These are phyloP conservation scores for Solanum hybrid DNA, from an alignment of 305 asterid species.

Conservation along the genomic window DNA sequence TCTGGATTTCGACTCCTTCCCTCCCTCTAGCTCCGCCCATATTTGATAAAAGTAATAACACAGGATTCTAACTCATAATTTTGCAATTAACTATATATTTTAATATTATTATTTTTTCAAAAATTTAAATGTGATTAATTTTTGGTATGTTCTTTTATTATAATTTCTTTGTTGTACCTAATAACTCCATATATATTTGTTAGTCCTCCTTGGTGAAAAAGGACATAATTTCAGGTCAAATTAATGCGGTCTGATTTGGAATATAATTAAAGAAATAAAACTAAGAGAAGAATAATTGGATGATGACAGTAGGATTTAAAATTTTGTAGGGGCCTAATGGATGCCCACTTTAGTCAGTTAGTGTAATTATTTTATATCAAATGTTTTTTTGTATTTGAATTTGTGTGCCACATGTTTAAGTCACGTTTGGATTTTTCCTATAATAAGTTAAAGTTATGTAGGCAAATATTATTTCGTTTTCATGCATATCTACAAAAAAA, in stretches of 20 bases:
- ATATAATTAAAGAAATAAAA: neutral
- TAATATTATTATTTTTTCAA: neutral
- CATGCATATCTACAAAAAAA: neutral
- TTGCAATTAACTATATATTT: neutral
- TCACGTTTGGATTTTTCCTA: neutral
- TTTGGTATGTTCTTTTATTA: neutral
- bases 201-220: neutral
- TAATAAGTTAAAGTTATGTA: neutral
- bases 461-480: neutral
- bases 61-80: neutral
- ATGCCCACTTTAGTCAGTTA: neutral
- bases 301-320: neutral
- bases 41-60: neutral
- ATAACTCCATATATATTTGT: neutral
- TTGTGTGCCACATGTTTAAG: neutral
- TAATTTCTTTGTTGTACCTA: neutral
- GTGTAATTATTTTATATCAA: neutral
- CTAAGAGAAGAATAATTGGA: slow-evolving; percentile 3
- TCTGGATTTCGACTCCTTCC: neutral
- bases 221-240: neutral
- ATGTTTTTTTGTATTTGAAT: neutral
- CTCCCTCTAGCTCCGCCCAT: neutral
- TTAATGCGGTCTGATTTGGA: slow-evolving; percentile 1
- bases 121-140: neutral
- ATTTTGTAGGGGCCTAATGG: neutral